A percentile compares a stretch with the other conserved stretches of the same genome.
Conservation (phyloP, 805 yeast species). For the Barnettozyma sp. region DNA sequence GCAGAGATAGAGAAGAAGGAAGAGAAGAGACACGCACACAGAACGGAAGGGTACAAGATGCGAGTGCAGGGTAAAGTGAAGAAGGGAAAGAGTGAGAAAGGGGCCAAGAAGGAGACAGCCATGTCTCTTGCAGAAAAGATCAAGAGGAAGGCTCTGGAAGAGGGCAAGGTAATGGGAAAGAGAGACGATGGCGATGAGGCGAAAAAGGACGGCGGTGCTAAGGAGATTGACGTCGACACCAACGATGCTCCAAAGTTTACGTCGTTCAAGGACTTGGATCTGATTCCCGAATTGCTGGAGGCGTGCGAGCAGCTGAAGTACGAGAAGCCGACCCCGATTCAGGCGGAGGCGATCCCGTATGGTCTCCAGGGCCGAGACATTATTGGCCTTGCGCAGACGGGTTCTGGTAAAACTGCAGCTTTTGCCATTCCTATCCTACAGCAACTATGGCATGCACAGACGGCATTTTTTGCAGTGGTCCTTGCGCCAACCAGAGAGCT, state of each 20-base stretch:
- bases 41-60: too few relatives aligned
- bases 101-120: slow-evolving; percentile 30
- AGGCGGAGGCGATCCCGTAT: slow-evolving; percentile 82
- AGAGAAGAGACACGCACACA: too few relatives aligned
- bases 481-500: slow-evolving; percentile 82
- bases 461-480: slow-evolving; percentile 84
- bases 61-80: slow-evolving; percentile 11
- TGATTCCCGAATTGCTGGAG: slow-evolving; percentile 74
- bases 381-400: slow-evolving; percentile 95
- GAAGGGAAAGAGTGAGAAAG: slow-evolving; percentile 23
- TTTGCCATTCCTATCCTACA: slow-evolving; percentile 94
- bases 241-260: slow-evolving; percentile 23
- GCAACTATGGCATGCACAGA: slow-evolving; percentile 81
- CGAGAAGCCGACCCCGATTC: slow-evolving; percentile 88
- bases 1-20: too few relatives aligned
- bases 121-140: slow-evolving; percentile 53
- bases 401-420: slow-evolving; percentile 98
- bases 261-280: slow-evolving; percentile 49
- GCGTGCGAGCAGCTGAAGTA: slow-evolving; percentile 72
- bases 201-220: slow-evolving; percentile 6
- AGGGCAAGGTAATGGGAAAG: slow-evolving; percentile 6
- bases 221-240: slow-evolving; percentile 11
- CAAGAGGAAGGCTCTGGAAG: slow-evolving; percentile 33
- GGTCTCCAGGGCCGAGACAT: slow-evolving; percentile 88
- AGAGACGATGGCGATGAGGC: slow-evolving; percentile 4